These are phyloP conservation scores for Avena atlantica DNA, from an alignment of 176 grass and related monocot species.

Conservation along the genomic window DNA sequence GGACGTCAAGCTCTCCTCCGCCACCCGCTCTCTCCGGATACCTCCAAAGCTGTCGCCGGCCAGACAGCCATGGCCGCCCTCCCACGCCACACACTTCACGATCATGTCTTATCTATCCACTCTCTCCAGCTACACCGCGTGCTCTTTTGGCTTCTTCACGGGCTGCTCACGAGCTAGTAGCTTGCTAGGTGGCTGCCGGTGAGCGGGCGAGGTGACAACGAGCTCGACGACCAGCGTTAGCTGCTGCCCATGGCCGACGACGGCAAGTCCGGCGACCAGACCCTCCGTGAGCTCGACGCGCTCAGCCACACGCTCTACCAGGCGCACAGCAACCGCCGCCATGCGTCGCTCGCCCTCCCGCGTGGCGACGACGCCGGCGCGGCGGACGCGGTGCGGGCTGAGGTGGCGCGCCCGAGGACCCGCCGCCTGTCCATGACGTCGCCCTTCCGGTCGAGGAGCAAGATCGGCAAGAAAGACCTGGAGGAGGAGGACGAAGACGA, in stretches of 20 bases:
- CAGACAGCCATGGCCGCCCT: constrained; percentile 28
- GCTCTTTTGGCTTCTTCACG: constrained; percentile 1
- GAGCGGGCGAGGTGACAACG: neutral
- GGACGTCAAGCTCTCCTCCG: constrained; percentile 26
- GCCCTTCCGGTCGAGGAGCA: constrained; percentile 70
- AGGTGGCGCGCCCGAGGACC: constrained; percentile 35
- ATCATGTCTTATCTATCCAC: constrained; percentile 3
- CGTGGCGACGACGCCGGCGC: constrained; percentile 24
- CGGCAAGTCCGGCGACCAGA: constrained; percentile 53
- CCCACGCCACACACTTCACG: constrained; percentile 57
- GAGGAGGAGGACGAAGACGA: constrained; percentile 30
- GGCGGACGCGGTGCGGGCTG: constrained; percentile 16
- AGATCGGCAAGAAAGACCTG: constrained; percentile 36
- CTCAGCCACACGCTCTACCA: constrained; percentile 91
- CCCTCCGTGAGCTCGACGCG: constrained; percentile 84
- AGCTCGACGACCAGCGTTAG: neutral
- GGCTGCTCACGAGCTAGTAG: neutral
- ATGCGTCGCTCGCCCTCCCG: constrained; percentile 65
- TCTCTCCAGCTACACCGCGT: constrained; percentile 9
- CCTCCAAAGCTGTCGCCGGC: constrained; percentile 58
- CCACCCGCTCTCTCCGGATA: constrained; percentile 51
- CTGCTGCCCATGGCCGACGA: constrained; percentile 56
- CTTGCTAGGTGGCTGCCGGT: neutral
- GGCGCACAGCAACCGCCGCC: constrained; percentile 70
- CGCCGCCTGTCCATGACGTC: constrained; percentile 85